Evolutionary conservation across 148 eudicot species (phyloP).

Genomic region (Diospyros lotus): DNA sequence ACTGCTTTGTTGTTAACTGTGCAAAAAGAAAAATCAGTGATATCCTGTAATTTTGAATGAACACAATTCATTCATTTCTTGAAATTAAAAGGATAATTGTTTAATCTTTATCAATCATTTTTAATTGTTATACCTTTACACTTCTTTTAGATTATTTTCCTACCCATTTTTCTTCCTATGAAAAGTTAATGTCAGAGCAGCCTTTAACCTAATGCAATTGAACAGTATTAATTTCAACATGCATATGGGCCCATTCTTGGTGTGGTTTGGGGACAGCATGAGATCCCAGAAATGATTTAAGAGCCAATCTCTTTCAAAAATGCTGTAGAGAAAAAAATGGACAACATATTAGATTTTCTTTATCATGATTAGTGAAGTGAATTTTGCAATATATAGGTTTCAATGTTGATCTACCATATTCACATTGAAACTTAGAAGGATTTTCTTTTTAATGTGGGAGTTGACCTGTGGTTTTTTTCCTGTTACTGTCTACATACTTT

Average conservation of each 20-base stretch:
- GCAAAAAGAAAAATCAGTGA: neutral
- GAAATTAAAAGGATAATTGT: too few species aligned
- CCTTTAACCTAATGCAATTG: neutral
- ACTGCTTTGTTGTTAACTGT: neutral
- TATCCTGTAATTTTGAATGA: neutral
- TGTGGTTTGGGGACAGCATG: neutral
- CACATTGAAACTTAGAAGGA: neutral
- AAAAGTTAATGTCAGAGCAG: neutral
- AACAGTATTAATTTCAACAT: neutral
- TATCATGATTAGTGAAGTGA: neutral
- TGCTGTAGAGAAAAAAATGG: neutral
- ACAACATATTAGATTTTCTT: too few species aligned
- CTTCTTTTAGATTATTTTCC: neutral
- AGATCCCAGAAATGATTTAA: neutral
- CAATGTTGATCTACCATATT: neutral
- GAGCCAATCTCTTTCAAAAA: neutral
- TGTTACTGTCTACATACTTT: neutral
- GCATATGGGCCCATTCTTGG: neutral
- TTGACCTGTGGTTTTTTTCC: neutral
- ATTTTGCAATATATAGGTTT: neutral
- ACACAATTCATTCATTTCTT: neutral
- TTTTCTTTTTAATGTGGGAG: neutral
- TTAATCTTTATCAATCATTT: too few species aligned
- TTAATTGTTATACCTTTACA: neutral
- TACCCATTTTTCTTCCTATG: neutral